Evolutionary conservation across 331 rosid genomes (phyloP), one percentile per base, ranked within the genome.

Genomic region (Prunus yedoensis): DNA sequence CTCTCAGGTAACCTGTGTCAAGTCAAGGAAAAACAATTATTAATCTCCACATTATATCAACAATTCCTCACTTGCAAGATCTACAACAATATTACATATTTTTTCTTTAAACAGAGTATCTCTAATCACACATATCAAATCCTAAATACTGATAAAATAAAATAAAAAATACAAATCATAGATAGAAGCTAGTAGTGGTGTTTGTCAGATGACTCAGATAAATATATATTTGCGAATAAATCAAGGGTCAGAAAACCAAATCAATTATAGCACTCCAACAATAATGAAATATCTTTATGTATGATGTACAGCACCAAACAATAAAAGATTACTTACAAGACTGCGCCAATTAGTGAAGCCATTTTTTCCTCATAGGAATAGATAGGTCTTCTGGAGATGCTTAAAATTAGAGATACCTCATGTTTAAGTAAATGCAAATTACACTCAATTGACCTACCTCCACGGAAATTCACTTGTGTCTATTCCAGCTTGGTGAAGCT

Each of bases 381-480:
- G 38, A 5, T 71, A 13, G 16, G 59, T 28, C 25, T 63, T 64
- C 21, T 11, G 17, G 43, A 54, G 62, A 54, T 47, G 64, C 15
- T 16, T 14, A 66, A 45, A 53, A 51, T 41, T 27, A 52, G 68
- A 18, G 46, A 45, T 9, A 64, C 4, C 51, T 15, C 15, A 32
- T 14, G 18, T 62, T 57, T 14, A 20, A 38, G 32, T 18, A 21
- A 47, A 58, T 53, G 25, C 43, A 74, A 79, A 50, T 38, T 27
- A 67, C 3, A 53, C 78, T 54, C 64, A 49, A 50, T 74, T 16
- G 78, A 71, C 63, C 78, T 94, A 94, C 97, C 99, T 80, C 99
- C 99, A 94, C 67, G 97, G 99, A 74, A 94, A 92, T 89, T 92
- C 97, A 79, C 97, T 92, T 25, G 97, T 94, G 86, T 92, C 99